Conservation (phyloP, 169 alveolate genomes). For the Plasmodium blacklocki region DNA sequence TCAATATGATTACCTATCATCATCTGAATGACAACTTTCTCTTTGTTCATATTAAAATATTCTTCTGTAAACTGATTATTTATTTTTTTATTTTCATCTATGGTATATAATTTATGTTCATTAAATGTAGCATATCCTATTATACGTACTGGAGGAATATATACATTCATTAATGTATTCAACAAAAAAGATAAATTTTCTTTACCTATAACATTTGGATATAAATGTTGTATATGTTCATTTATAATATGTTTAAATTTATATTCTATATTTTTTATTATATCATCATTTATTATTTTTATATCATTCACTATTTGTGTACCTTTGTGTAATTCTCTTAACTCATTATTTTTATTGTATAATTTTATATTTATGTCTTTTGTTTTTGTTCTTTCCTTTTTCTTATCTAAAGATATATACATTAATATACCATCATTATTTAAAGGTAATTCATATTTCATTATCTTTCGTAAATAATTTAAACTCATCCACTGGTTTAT, state of each 20-base stretch:
- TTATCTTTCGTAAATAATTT: constrained; percentile 52
- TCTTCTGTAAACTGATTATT: no score
- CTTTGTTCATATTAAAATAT: no score
- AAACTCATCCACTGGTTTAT: constrained; percentile 61
- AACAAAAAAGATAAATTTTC: constrained; percentile 29
- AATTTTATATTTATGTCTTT: constrained; percentile 7
- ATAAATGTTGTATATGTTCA: constrained; percentile 1
- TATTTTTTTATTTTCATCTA: neutral
- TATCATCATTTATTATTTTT: constrained; percentile 10
- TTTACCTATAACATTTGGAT: constrained; percentile 32
- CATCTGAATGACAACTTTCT: neutral
- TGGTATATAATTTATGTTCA: constrained; percentile 14
- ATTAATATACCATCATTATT: constrained; percentile 37
- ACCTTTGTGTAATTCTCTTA: no score
- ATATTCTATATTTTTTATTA: constrained; percentile 11
- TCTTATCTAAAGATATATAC: constrained; percentile 34
- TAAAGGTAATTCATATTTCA: constrained; percentile 38
- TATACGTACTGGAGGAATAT: constrained; percentile 16
- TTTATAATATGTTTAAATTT: constrained; percentile 11
- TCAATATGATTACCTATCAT: neutral
- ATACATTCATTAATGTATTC: constrained; percentile 9
- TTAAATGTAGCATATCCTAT: constrained; percentile 37
- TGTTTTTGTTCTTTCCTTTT: neutral
- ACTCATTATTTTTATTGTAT: no score
- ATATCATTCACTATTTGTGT: neutral